These are phyloP conservation scores for Cladobotryum protrusum DNA, from an alignment of 2,329 filamentous ascomycete genomes.

Conservation along the genomic window DNA sequence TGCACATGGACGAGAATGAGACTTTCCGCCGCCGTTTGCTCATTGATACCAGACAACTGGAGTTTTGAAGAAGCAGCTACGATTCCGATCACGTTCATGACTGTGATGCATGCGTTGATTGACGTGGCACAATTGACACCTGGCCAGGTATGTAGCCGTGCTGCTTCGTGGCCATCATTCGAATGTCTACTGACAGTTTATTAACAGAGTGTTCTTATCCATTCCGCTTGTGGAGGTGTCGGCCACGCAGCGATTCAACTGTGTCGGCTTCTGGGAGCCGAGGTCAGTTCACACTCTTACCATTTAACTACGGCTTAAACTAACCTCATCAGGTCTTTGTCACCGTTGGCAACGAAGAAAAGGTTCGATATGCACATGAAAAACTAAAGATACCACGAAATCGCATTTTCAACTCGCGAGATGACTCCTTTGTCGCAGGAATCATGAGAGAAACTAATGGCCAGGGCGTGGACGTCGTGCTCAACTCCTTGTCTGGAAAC, in stretches of 20 bases:
- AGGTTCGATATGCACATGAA: conserved; percentile 19
- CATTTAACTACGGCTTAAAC: no score
- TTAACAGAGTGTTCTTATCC: conserved; percentile 24
- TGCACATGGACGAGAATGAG: not conserved
- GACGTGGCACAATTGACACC: conserved; percentile 20
- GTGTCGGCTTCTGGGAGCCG: not conserved
- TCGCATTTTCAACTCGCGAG: conserved; percentile 23
- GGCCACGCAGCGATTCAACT: conserved; percentile 29
- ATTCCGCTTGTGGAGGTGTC: conserved; percentile 27
- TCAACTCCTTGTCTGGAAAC: conserved; percentile 26
- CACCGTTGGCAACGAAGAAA: conserved; percentile 19
- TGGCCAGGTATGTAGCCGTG: conserved; percentile 18
- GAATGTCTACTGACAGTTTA: no score
- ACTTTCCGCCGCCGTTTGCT: not conserved
- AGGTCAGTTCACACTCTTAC: no score
- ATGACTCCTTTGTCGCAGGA: conserved; percentile 17
- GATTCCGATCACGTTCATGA: conserved; percentile 18
- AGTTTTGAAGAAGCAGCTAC: conserved; percentile 1
- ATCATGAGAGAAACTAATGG: conserved; percentile 18
- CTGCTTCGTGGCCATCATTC: no score
- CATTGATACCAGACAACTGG: not conserved
- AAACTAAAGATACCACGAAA: conserved; percentile 9
- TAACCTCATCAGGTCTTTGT: conserved; percentile 22
- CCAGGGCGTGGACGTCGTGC: conserved; percentile 25
- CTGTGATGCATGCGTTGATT: conserved; percentile 26